Base-by-base conservation (phyloP, 208 protist genomes). In the Trypanosoma melophagium region DNA sequence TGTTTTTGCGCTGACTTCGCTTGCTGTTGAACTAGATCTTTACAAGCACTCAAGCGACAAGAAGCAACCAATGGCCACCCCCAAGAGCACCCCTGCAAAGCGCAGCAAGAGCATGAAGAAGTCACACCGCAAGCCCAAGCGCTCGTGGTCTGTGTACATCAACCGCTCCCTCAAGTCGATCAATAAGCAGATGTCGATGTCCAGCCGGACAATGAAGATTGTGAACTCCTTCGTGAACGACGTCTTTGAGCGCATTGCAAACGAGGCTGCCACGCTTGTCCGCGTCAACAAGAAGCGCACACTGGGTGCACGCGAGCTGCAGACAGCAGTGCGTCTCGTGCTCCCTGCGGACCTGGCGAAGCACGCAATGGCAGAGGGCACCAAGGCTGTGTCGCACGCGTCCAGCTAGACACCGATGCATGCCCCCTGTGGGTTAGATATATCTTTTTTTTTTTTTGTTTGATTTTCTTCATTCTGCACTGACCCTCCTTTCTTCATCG, bases 191-290 rank as follows among this genome's bases (percentile, higher is more conserved):
- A 98, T 97, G 65, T 96, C 95, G 75, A 97, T 99, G 79, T 97
- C 93, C 38, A 87, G 83, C 74, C 88, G 94, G 69, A 97, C 95
- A 60, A 99, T 98, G 97, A 80, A 74, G 62, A 98, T 99, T 67
- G 97, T 99, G 90, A 98, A 99, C 91, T 98, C 94, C 22, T 99
- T 99, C 76, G 95, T 99, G 69, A 95, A 93, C 80, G 98, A 99
- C 90, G 89, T 98, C 70, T 98, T 99, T 77, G 97, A 99, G 81
- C 87, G 96, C 74, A 95, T 99, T 60, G 93, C 95, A n/a, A 67
- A 70, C 47, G 97, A 99, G 85, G 96, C 97, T 5, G 90, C 90
- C 44, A 79, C 83, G 21, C 86, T 99, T 19, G 92, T 97, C 38
- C 83, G 90, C 68, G 92, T 94, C 72, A 98, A 98, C 93, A 98